Conservation (phyloP, 768 basidiomycete species). For the Boletellus ananas region DNA sequence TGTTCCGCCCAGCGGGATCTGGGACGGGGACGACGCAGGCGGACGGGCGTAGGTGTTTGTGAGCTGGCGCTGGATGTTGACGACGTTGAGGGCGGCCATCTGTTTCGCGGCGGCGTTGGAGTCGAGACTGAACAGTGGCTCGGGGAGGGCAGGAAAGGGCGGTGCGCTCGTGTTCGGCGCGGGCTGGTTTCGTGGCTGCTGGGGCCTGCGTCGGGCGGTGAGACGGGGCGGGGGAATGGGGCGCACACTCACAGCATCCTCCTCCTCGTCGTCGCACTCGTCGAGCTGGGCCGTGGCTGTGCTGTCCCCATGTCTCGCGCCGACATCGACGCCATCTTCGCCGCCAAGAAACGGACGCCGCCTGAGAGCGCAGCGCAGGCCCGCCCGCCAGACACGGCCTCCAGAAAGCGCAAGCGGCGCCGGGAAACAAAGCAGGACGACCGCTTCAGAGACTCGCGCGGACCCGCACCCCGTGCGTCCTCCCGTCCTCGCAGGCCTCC, state of each 20-base stretch:
- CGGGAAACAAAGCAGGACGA: slow-evolving; percentile 26
- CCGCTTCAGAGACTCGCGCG: slow-evolving; percentile 72
- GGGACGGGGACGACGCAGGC: slow-evolving; percentile 35
- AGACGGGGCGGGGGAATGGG: too few relatives aligned
- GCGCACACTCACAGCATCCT: slow-evolving; percentile 36
- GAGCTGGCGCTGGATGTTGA: slow-evolving; percentile 45
- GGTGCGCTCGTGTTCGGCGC: slow-evolving; percentile 13
- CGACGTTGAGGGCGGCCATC: slow-evolving; percentile 72
- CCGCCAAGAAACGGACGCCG: slow-evolving; percentile 53
- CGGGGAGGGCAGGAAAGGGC: slow-evolving; percentile 24
- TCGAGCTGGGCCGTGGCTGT: slow-evolving; percentile 11
- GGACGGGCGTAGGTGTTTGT: slow-evolving; percentile 52
- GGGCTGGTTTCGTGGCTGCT: slow-evolving; percentile 30
- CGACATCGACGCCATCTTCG: slow-evolving; percentile 86
- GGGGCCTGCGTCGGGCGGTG: slow-evolving; percentile 36
- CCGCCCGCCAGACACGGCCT: slow-evolving; percentile 54
- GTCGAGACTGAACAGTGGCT: slow-evolving; percentile 54
- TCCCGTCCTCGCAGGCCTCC: not conserved
- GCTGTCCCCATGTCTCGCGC: slow-evolving; percentile 45
- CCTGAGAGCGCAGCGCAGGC: not conserved
- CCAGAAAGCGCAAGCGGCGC: slow-evolving; percentile 32
- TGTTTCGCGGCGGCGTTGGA: slow-evolving; percentile 70
- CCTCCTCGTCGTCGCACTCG: slow-evolving; percentile 19
- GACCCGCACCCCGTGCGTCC: slow-evolving; percentile 61
- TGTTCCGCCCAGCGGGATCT: slow-evolving; percentile 46